phyloP scores from a whole-genome alignment of 2,329 filamentous ascomycete species.

The Neocucurbitaria cava region DNA sequence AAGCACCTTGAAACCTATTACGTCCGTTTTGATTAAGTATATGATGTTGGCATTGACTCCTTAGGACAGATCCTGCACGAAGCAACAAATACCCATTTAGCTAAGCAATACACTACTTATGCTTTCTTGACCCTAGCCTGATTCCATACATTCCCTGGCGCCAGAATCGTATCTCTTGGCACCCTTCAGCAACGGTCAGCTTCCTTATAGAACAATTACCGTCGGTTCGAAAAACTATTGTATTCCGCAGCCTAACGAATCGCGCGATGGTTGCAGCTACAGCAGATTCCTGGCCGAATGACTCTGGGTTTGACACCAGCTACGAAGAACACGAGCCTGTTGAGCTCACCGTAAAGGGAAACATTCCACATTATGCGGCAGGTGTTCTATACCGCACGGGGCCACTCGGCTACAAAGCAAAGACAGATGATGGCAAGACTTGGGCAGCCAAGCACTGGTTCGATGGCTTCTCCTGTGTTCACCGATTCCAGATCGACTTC shows the following conservation, averaged over 20 bases:
- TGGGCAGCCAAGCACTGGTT: constrained; percentile 79
- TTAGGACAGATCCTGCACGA: not conserved
- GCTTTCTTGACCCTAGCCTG: not conserved
- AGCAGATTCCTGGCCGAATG: constrained; percentile 40
- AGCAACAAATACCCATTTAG: not conserved
- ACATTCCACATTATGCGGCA: constrained; percentile 73
- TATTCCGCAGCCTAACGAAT: not conserved
- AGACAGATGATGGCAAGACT: constrained; percentile 64
- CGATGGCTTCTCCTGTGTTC: constrained; percentile 74
- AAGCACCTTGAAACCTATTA: not conserved
- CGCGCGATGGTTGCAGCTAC: constrained; percentile 10
- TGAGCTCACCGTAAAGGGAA: constrained; percentile 67
- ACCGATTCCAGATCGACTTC: constrained; percentile 73
- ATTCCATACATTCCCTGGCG: not conserved
- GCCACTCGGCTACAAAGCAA: constrained; percentile 69
- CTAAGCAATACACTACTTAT: not conserved
- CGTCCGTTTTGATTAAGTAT: constrained; percentile 13
- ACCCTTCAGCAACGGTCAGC: not conserved
- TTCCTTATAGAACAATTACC: not conserved
- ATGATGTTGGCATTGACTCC: not conserved
- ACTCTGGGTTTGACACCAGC: constrained; percentile 64
- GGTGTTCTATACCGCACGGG: constrained; percentile 73
- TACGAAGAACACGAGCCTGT: constrained; percentile 71
- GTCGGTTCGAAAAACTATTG: not conserved
- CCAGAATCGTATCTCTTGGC: not conserved